Evolutionary conservation across 441 rosid genomes (phyloP).

Genomic region (Daphne laureola): DNA sequence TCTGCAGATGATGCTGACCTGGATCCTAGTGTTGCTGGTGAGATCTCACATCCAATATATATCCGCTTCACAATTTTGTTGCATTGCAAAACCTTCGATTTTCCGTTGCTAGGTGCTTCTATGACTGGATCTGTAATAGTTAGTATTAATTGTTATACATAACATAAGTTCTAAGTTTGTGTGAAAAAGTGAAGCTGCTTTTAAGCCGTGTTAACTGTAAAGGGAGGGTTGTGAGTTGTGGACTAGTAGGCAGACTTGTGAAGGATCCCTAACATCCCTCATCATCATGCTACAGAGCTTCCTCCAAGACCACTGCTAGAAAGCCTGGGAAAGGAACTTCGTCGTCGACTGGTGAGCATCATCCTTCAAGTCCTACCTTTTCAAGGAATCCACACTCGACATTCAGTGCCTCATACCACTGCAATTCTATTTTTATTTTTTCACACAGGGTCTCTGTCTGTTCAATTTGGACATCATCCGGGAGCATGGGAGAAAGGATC

Average conservation of each 20-base stretch:
- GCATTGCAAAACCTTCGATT: neutral
- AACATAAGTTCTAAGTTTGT: neutral
- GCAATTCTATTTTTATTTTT: neutral
- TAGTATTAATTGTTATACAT: too few relatives aligned
- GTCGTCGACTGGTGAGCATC: conserved; percentile 46
- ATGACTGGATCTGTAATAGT: neutral
- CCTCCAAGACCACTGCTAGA: conserved; percentile 78
- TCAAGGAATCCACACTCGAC: neutral
- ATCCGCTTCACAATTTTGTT: neutral
- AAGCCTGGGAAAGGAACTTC: conserved; percentile 74
- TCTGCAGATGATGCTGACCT: conserved; percentile 83
- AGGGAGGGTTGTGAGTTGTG: neutral
- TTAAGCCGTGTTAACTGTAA: neutral
- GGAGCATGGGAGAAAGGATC: conserved; percentile 57
- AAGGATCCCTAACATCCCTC: conserved; percentile 10
- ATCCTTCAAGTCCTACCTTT: neutral
- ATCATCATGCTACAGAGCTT: conserved; percentile 48
- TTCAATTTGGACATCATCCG: conserved; percentile 63
- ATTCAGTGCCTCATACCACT: neutral
- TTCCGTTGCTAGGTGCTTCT: too few relatives aligned
- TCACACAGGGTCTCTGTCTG: conserved; percentile 41
- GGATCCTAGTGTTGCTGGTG: conserved; percentile 81
- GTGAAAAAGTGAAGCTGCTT: neutral
- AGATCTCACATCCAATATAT: conserved; percentile 11
- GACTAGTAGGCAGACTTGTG: neutral